phyloP scores from a whole-genome alignment of 179 eudicot species.

The Beta macrorhiza region DNA sequence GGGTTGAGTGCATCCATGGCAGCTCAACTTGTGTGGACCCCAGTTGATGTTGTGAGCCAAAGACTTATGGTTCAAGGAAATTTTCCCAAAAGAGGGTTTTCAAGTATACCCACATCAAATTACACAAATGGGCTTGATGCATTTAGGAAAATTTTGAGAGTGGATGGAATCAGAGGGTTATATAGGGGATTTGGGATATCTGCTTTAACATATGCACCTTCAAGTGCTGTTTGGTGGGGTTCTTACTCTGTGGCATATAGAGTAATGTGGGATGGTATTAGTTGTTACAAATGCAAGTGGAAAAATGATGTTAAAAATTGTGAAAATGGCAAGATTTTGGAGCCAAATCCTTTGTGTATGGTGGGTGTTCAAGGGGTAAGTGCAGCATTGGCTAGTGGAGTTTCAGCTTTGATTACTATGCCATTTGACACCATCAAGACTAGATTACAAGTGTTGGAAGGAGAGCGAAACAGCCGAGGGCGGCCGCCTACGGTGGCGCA shows the following conservation, averaged over 20 bases:
- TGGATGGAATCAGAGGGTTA: constrained; percentile 62
- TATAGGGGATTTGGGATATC: constrained; percentile 84
- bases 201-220: constrained; percentile 71
- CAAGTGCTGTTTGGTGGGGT: constrained; percentile 87
- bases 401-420: constrained; percentile 73
- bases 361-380: constrained; percentile 68
- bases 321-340: constrained; percentile 34
- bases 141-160: constrained; percentile 48
- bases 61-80: constrained; percentile 77
- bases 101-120: constrained; percentile 26
- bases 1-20: constrained; percentile 77
- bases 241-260: constrained; percentile 60
- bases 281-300: constrained; percentile 40
- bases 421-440: constrained; percentile 83
- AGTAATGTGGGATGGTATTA: constrained; percentile 54
- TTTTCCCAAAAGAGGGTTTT: constrained; percentile 17
- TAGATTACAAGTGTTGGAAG: constrained; percentile 65
- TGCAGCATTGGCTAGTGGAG: constrained; percentile 74
- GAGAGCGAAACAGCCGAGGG: constrained; percentile 30
- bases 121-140: constrained; percentile 74
- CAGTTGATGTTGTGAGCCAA: constrained; percentile 83
- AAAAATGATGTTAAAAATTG: constrained; percentile 22
- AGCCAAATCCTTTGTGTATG: constrained; percentile 37
- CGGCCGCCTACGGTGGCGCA: constrained; percentile 43
- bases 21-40: constrained; percentile 89